phyloP scores from a whole-genome alignment of 2,329 filamentous ascomycete genomes.

The Fusarium graminum region DNA sequence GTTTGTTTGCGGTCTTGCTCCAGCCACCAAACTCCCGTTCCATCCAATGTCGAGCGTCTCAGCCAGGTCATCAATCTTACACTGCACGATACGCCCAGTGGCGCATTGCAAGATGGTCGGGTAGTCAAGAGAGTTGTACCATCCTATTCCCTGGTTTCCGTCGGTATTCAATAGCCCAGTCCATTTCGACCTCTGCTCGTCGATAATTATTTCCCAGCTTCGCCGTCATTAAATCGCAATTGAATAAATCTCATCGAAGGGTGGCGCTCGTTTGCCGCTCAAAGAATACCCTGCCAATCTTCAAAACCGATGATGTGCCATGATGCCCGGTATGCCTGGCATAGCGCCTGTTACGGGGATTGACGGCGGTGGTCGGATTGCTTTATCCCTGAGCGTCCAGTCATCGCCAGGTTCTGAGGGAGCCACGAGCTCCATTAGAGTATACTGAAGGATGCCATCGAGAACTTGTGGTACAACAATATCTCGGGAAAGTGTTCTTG shows the following conservation, averaged over 20 bases:
- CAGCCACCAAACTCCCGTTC: conserved; percentile 49
- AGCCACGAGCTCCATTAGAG: conserved; percentile 61
- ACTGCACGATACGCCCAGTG: conserved; percentile 46
- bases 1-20: conserved; percentile 46
- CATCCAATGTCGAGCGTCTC: conserved; percentile 45
- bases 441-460: conserved; percentile 62
- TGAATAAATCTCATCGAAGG: conserved; percentile 21
- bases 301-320: conserved; percentile 47
- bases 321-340: conserved; percentile 46
- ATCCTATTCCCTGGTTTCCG: conserved; percentile 28
- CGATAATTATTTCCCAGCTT: conserved; percentile 42
- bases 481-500: conserved; percentile 54
- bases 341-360: conserved; percentile 50
- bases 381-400: conserved; percentile 56
- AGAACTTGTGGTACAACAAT: conserved; percentile 61
- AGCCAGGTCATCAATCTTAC: conserved; percentile 46
- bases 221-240: conserved; percentile 24
- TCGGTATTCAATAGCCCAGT: conserved; percentile 25
- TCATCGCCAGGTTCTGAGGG: conserved; percentile 55
- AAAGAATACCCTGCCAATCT: conserved; percentile 30
- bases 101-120: conserved; percentile 43
- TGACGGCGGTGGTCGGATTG: conserved; percentile 46
- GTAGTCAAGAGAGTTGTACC: conserved; percentile 36
- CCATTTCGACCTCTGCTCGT: conserved; percentile 27
- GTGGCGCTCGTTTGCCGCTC: conserved; percentile 25